A percentile compares a stretch with the other conserved stretches of the same genome.
These are phyloP conservation scores for Chaetothyriales sp. DNA, from an alignment of 2,329 filamentous ascomycete genomes.

Conservation along the genomic window DNA sequence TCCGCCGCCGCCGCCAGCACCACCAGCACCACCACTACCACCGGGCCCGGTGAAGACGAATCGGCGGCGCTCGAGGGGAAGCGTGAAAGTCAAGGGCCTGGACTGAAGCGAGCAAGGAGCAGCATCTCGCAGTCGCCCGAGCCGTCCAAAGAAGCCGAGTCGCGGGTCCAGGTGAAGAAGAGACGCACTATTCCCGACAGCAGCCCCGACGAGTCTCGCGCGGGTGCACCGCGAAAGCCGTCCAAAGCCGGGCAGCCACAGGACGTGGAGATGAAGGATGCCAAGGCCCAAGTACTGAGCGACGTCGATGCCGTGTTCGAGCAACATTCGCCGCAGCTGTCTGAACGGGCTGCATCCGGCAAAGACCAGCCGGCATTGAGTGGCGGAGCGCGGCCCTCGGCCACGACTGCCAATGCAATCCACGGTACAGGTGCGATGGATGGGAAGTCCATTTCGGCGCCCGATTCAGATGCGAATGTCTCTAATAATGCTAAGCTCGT, in stretches of 20 bases:
- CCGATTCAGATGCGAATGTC: neutral
- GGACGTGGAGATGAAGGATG: conserved; percentile 1
- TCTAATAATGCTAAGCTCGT: neutral
- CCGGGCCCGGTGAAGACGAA: conserved; percentile 12
- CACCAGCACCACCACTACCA: too few relatives aligned
- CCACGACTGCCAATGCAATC: neutral
- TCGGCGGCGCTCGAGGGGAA: conserved; percentile 4
- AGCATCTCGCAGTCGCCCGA: conserved; percentile 28
- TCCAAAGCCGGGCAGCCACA: neutral
- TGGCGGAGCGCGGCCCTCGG: neutral
- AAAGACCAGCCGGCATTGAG: neutral
- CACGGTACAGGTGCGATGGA: neutral
- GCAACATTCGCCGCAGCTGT: neutral
- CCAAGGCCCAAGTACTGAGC: neutral
- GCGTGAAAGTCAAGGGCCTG: conserved; percentile 2
- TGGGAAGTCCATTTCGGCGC: neutral
- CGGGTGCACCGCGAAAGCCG: conserved; percentile 10
- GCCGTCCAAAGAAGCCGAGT: conserved; percentile 3
- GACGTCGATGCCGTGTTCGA: neutral
- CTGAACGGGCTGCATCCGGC: neutral
- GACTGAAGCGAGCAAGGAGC: conserved; percentile 29
- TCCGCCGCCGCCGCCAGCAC: conserved; percentile 22
- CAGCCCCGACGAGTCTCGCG: conserved; percentile 21
- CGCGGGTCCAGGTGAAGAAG: conserved; percentile 26
- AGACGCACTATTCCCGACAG: conserved; percentile 31